Percentiles rank a stretch among this genome's conserved stretches.
Evolutionary conservation across 176 grass and related monocot genomes (phyloP).

Genomic region (Carex pumila): DNA sequence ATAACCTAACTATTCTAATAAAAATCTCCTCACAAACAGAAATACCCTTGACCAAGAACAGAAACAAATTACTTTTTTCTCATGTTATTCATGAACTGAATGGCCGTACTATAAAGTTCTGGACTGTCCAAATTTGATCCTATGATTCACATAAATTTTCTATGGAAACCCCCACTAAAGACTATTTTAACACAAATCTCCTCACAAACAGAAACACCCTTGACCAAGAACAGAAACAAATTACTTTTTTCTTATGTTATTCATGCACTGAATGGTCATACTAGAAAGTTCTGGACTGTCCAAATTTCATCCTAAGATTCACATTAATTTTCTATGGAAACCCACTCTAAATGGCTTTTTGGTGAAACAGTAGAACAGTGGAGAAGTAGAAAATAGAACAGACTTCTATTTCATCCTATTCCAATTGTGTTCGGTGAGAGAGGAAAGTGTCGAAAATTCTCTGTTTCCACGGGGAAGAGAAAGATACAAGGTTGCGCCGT

Average conservation of each 20-base stretch:
- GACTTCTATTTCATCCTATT: background rate
- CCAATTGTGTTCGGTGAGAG: background rate
- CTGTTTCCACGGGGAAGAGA: too few species aligned
- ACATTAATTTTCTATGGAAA: background rate
- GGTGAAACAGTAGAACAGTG: background rate
- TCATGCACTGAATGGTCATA: background rate
- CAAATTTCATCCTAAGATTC: background rate
- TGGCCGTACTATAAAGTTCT: background rate
- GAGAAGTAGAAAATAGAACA: background rate
- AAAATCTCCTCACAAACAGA: background rate
- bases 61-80: background rate
- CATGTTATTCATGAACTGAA: background rate
- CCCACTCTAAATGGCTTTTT: background rate
- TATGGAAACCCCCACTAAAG: background rate
- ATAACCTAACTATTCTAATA: background rate
- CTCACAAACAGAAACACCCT: background rate
- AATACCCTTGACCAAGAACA: background rate
- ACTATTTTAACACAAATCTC: background rate
- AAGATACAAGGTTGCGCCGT: too few species aligned
- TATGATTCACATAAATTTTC: background rate
- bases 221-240: background rate
- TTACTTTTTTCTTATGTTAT: background rate
- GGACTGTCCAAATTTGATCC: background rate
- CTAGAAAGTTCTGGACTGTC: background rate
- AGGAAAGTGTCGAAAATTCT: background rate